Conservation (phyloP, 805 yeast genomes). For the Wickerhamiella cacticola region DNA sequence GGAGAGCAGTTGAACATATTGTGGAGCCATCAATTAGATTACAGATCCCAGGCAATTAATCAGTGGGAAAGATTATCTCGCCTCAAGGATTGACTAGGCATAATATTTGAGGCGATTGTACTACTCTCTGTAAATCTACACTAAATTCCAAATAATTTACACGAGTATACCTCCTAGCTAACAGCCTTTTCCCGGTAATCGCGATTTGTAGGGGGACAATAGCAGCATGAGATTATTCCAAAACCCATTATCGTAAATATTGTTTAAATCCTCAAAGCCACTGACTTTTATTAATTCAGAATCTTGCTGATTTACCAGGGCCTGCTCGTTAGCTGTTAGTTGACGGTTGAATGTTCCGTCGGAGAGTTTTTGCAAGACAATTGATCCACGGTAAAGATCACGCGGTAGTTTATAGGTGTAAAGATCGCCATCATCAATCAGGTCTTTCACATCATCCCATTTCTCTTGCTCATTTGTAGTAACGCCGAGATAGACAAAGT, state of each 20-base stretch:
- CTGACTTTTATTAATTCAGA: conserved; percentile 21
- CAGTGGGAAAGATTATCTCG: background rate
- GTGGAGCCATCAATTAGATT: conserved; percentile 20
- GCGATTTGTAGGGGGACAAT: background rate
- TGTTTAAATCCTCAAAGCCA: conserved; percentile 27
- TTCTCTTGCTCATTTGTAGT: conserved; percentile 65
- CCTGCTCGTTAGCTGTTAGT: conserved; percentile 24
- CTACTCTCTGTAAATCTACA: too few species aligned
- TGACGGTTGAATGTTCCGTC: conserved; percentile 23
- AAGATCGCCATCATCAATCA: conserved; percentile 34
- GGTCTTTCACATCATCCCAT: conserved; percentile 53
- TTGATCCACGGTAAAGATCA: conserved; percentile 17
- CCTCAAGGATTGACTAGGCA: background rate
- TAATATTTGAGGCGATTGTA: too few species aligned
- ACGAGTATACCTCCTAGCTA: background rate
- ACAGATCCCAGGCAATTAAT: background rate
- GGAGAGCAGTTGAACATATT: conserved; percentile 55
- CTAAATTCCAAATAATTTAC: background rate
- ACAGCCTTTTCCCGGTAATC: background rate
- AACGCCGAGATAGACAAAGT: conserved; percentile 49
- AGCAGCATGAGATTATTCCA: conserved; percentile 19
- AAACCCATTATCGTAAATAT: conserved; percentile 31
- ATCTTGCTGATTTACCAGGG: conserved; percentile 19
- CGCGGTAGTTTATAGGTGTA: conserved; percentile 24
- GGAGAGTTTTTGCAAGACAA: conserved; percentile 23